Conservation (phyloP, 306 rosid genomes). For the Quillaja saponaria region DNA sequence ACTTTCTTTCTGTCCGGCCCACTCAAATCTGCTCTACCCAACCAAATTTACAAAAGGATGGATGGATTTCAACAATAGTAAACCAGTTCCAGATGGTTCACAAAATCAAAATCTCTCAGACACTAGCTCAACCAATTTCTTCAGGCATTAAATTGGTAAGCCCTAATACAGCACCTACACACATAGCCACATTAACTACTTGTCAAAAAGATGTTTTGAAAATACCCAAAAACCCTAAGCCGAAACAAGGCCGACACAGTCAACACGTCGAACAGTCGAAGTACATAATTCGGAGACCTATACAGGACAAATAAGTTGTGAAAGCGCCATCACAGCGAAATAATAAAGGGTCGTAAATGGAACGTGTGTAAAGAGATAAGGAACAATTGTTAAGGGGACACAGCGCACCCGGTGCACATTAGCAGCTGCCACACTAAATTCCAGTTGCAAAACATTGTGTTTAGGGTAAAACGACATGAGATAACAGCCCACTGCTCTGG, state of each 20-base stretch:
- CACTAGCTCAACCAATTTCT: no score
- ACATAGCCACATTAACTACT: background rate
- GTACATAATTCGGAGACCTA: conserved; percentile 1
- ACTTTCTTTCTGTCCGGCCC: conserved; percentile 23
- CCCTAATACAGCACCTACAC: no score
- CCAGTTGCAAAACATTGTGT: conserved; percentile 4
- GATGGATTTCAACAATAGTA: no score
- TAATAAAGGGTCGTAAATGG: conserved; percentile 6
- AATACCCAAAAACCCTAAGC: background rate
- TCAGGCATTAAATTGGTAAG: no score
- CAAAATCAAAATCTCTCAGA: no score
- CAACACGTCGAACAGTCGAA: background rate
- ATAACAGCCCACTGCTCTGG: conserved; percentile 35
- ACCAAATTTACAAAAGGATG: no score
- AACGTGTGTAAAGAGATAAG: background rate
- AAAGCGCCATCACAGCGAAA: conserved; percentile 33
- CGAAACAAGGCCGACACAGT: background rate
- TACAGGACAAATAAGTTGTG: conserved; percentile 11
- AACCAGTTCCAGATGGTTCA: no score
- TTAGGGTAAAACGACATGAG: conserved; percentile 33
- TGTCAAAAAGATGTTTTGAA: background rate
- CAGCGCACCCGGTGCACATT: conserved; percentile 25
- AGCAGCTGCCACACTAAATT: conserved; percentile 8
- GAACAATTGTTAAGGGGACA: background rate
- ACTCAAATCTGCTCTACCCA: conserved; percentile 21